Percentiles rank a stretch among this genome's conserved stretches.
phyloP scores from a whole-genome alignment of 179 eudicot genomes.

The Beta lomatogona region DNA sequence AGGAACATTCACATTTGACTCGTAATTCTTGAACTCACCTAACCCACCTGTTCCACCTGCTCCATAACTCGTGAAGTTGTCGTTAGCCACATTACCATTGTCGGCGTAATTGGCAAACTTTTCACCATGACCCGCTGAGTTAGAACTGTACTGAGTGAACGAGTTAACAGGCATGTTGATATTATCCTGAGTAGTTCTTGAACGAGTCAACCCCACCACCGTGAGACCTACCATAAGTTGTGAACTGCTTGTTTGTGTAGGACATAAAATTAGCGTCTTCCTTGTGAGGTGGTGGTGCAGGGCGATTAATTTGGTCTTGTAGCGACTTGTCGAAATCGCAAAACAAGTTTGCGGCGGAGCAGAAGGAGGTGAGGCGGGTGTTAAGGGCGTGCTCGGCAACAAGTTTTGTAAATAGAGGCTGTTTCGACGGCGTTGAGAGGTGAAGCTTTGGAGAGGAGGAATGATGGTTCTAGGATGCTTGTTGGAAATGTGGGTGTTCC shows the following conservation, averaged over 20 bases:
- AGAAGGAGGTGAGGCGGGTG: slow-evolving; percentile 34
- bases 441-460: slow-evolving; percentile 51
- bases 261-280: slow-evolving; percentile 34
- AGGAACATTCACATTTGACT: slow-evolving; percentile 53
- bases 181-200: slow-evolving; percentile 42
- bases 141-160: slow-evolving; percentile 50
- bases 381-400: slow-evolving; percentile 32
- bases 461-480: slow-evolving; percentile 35
- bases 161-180: slow-evolving; percentile 33
- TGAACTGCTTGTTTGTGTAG: slow-evolving; percentile 40
- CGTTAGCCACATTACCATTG: slow-evolving; percentile 69
- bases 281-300: not conserved
- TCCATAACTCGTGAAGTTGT: slow-evolving; percentile 67
- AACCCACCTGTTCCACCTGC: slow-evolving; percentile 60
- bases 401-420: slow-evolving; percentile 24
- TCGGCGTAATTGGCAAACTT: slow-evolving; percentile 55
- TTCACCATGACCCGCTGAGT: slow-evolving; percentile 62
- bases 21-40: slow-evolving; percentile 61
- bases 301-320: not conserved
- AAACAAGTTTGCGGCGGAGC: slow-evolving; percentile 41
- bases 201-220: slow-evolving; percentile 41
- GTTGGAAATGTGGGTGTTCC: slow-evolving; percentile 50
- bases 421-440: slow-evolving; percentile 38
- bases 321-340: slow-evolving; percentile 35
- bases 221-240: slow-evolving; percentile 29